Evolutionary conservation across 176 grass and related monocot genomes (phyloP), one percentile per base, ranked within the genome.

Genomic region (Aegilops longissima): DNA sequence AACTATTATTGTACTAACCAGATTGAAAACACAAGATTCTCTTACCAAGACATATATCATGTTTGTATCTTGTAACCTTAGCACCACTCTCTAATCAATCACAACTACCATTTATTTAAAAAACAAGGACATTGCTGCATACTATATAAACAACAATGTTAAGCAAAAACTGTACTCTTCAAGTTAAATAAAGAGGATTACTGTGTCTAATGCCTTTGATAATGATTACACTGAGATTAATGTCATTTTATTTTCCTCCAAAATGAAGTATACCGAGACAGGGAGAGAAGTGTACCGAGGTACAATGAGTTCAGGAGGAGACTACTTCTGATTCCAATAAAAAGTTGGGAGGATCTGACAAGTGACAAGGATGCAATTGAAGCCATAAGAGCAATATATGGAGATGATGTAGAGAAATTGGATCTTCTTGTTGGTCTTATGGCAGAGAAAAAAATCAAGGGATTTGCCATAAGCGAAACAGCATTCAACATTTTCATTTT

Each of bases 391-490:
- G 81, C 80, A 85, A 66, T 93, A 71, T 93, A 90, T 21, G 91
- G 88, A 45, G 91, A 93, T 24, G 77, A 93, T 47, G 85, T 90
- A 29, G 91, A 93, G 85, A 93, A 93, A 78, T 82, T 90, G 85
- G 91, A 93, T 82, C 85, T 90, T 66, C 91, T 93, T 21, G 85
- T 93, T 58, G 91, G 91, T 62, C 84, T 93, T 29, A 88, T 93
- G 91, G 91, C 91, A 65, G 91, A 93, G 91, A 90, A 90, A 78
- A 90, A 93, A 61, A 90, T 93, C 63, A 86, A 90, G 70, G 88
- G 91, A 23, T 93, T 93, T 76, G 91, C 91, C 73, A 93, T 93
- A 71, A 93, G 91, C n/a, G 91, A 93, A 82, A 93, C 91, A 40
- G 91, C 88, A 62, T 93, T 93, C 88, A 69, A 77, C 71, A 83